Evolutionary conservation across 2,329 filamentous ascomycete species (phyloP), one percentile per base, ranked within the genome.

Genomic region (Colletotrichum sidae): DNA sequence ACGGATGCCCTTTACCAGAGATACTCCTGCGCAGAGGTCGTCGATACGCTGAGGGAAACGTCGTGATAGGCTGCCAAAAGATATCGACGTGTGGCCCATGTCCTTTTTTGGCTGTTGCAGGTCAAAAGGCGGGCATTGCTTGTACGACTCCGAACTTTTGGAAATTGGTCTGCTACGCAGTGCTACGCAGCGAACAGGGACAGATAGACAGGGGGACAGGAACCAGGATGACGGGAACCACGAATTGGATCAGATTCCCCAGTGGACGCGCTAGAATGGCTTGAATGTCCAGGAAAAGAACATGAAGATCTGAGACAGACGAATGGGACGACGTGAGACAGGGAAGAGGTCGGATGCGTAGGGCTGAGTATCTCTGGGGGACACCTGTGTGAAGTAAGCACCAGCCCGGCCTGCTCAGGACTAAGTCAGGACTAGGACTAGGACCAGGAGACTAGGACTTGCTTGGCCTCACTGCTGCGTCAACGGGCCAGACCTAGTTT

Each of bases 141-240:
- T 62, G 62, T 61, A 39, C 58, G 37, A 15, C 46, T 52, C 58
- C 58, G 45, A 56, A 45, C 35, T 39, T 25, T 51, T 56, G 62
- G 52, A 52, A 46, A 55, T 50, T 39, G 9, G 39, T 33, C 54
- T 15, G 25, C 25, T 25, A 25, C 25, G 25, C 25, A 25, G 25
- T 25, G 17, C 17, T 17, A 25, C 25, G 25, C 25, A 55, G 42
- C 34, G 39, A n/a, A 9, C 6, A 42, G 34, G 47, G 11, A 53
- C 25, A 55, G 34, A 8, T 13, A n/a, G 25, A n/a, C 17, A 11
- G 11, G 41, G 47, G 56, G 55, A 49, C 60, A 49, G 37, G 49
- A 59, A 61, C 62, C 62, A 65, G 51, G 58, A 15, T 35, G 57
- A 55, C 57, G 62, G 62, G 62, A 55, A 25, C 34, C 62, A 65